Evolutionary conservation across 768 basidiomycete genomes (phyloP), one percentile per base, ranked within the genome.

Genomic region (Russula dissimulans): DNA sequence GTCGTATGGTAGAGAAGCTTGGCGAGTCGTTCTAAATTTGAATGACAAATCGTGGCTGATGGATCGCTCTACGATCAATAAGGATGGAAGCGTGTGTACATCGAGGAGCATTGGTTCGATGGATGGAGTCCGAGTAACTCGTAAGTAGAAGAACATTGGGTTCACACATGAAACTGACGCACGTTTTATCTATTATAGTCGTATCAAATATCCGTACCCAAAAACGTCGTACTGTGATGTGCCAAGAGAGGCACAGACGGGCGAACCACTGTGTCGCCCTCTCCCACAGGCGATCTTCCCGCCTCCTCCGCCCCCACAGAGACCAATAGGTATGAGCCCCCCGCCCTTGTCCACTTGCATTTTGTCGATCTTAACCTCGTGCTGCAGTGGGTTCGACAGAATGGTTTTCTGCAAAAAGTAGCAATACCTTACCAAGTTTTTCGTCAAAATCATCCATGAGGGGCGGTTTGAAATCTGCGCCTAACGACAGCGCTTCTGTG

Each of bases 81-180:
- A 79, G 78, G 78, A 7, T 80, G 78, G 78, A 81, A 79, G 65
- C 73, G 76, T 11, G 71, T 79, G 18, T 69, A 74, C 36, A 70
- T 80, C 1, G 63, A 73, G n/a, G 78, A 79, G 12, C 46, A 61
- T 8, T 80, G 77, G 77, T 79, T 79, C 69, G 61, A 61, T 1
- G 69, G 67, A 7, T 71, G 69, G 70, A 61, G 22, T 10, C 69
- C 47, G 0, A 70, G 71, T 45, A 72, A 72, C 47, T 60, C 41
- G 77, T 72, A 38, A 38, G 69, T 56, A 10, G 29, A 12, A 26
- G 22, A 43, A 17, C 38, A 12, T 34, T 17, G 32, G 4, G 9
- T 14, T 45, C 53, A 60, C 44, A 12, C 32, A 48, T 34, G 51
- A 5, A 11, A 6, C 45, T 56, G n/a, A 45, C 32, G 54, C 64